A percentile compares a stretch with the other conserved stretches of the same genome.
phyloP scores from a whole-genome alignment of 306 rosid genomes.

The Prinsepia uniflora region DNA sequence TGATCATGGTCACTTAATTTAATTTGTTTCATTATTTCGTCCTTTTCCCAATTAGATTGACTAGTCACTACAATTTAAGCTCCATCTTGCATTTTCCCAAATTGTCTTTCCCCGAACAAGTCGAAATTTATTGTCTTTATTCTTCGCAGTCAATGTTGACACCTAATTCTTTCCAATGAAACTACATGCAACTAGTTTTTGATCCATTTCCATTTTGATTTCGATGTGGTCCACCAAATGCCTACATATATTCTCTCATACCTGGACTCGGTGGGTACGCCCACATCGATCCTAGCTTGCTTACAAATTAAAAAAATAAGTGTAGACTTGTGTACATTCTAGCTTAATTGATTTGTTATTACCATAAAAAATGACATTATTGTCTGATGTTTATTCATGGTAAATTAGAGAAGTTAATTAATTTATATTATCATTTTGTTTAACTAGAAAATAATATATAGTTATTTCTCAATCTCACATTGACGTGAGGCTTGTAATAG shows the following conservation, averaged over 20 bases:
- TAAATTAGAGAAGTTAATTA: too few species aligned
- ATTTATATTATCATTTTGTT: too few species aligned
- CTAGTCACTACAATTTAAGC: neutral
- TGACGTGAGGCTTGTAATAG: neutral
- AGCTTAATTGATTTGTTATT: too few species aligned
- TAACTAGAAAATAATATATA: too few species aligned
- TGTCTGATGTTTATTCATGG: too few species aligned
- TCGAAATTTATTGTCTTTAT: slow-evolving; percentile 19
- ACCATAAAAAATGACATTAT: too few species aligned
- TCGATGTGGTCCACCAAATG: slow-evolving; percentile 12
- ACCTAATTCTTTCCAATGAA: slow-evolving; percentile 14
- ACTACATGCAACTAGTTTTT: slow-evolving; percentile 9
- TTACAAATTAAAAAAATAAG: too few species aligned
- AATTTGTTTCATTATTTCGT: neutral
- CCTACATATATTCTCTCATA: slow-evolving; percentile 10
- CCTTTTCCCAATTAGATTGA: slow-evolving; percentile 12
- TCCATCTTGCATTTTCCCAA: slow-evolving; percentile 10
- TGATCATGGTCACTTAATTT: neutral
- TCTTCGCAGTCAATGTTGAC: slow-evolving; percentile 20
- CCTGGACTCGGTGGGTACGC: neutral
- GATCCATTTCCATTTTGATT: neutral
- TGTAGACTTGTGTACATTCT: too few species aligned
- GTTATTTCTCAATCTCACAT: neutral
- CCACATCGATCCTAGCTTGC: neutral
- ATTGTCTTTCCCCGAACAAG: slow-evolving; percentile 15